These are phyloP conservation scores for Piper longum DNA, from an alignment of 164 flowering plant genomes.

Conservation along the genomic window DNA sequence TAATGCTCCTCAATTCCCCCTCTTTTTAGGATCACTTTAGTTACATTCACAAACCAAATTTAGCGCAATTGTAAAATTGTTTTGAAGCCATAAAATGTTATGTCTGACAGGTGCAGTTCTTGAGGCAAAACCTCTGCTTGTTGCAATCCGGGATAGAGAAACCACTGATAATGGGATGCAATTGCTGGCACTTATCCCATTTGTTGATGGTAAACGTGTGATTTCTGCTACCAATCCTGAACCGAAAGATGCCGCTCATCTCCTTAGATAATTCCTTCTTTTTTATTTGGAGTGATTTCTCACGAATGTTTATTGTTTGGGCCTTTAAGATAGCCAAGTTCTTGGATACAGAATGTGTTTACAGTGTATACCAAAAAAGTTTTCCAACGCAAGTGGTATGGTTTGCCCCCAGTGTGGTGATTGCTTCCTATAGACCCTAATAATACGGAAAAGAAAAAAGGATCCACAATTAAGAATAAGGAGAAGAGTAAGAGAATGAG, in stretches of 20 bases:
- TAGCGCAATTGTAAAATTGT: too few relatives aligned
- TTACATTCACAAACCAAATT: too few relatives aligned
- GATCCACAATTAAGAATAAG: conserved; percentile 54
- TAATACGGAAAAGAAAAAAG: conserved; percentile 49
- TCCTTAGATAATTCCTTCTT: conserved; percentile 39
- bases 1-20: too few relatives aligned
- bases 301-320: not conserved
- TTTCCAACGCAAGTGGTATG: conserved; percentile 50
- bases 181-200: conserved; percentile 14
- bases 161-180: conserved; percentile 53
- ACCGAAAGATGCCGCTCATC: conserved; percentile 78
- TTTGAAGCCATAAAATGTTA: too few relatives aligned
- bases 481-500: conserved; percentile 85
- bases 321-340: not conserved
- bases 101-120: conserved; percentile 58
- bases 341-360: conserved; percentile 57
- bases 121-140: conserved; percentile 82
- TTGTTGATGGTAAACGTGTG: conserved; percentile 44
- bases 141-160: conserved; percentile 84
- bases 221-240: conserved; percentile 59
- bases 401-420: conserved; percentile 79
- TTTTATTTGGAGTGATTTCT: not conserved
- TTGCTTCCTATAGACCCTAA: conserved; percentile 31
- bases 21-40: too few relatives aligned
- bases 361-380: conserved; percentile 83